Evolutionary conservation across 23 red algal species (phyloP), one percentile per base, ranked within the genome.

Genomic region (Rhodosorus marinus): DNA sequence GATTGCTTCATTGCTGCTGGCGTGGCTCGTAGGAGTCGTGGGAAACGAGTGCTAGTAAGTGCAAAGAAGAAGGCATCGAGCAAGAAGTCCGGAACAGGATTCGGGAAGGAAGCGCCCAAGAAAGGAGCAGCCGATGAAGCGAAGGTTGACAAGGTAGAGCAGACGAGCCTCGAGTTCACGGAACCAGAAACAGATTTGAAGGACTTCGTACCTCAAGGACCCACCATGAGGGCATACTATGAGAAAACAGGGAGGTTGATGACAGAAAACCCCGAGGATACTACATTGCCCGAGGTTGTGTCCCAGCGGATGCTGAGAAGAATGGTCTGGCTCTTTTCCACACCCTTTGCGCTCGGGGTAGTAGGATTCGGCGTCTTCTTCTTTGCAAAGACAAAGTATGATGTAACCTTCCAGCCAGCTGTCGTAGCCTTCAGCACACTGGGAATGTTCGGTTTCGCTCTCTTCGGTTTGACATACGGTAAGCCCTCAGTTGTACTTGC

Each of bases 351-450:
- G n/a, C 14, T 56, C 5, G 63, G 71, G 25, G 54, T 86, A 33
- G 15, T 35, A 19, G 71, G 60, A 50, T 86, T 86, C 63, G 49
- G 24, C 6, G 51, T 54, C 20, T 75, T 70, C 52, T 86, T 76
- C 20, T 20, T 86, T 35, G 64, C 77, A n/a, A 52, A 52, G 57
- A 72, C 63, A 47, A 60, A 64, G 26, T 86, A 47, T 35, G 81
- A 86, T 38, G 54, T 75, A 19, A 60, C 58, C 19, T 59, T 75
- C 31, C 22, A 76, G n/a, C 81, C 81, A 8, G 59, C 33, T 0
- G 46, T 86, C 40, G 81, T 86, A 0, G 81, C 57, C 5, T 76
- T 24, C 54, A 31, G 61, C n/a, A 86, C 81, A 11, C 69, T 86
- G 26, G 50, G 70, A 5, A 66, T 64, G 14, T 64, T 86, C 14